Evolutionary conservation across 768 basidiomycete species (phyloP).

Genomic region (Pleurotus giganteus): DNA sequence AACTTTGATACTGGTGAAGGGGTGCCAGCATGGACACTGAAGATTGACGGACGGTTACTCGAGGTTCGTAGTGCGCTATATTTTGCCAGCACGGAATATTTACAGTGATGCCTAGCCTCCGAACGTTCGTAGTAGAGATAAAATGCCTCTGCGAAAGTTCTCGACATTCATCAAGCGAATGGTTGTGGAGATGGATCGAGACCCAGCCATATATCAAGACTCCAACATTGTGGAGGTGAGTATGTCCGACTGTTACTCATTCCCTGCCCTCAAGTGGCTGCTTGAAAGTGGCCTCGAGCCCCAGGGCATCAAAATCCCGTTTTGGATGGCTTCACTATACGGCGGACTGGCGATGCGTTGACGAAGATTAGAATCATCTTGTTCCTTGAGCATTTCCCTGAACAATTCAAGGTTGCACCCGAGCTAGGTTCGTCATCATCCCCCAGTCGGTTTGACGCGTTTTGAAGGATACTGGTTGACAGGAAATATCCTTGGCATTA

Average conservation of each 20-base stretch:
- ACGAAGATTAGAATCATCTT: conserved; percentile 83
- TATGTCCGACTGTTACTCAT: not conserved
- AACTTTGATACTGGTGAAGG: conserved; percentile 83
- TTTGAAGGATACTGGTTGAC: conserved; percentile 5
- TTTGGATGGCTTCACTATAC: conserved; percentile 85
- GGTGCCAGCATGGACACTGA: conserved; percentile 86
- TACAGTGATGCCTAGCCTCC: conserved; percentile 37
- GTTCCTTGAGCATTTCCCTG: conserved; percentile 83
- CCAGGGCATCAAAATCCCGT: conserved; percentile 54
- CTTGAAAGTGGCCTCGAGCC: conserved; percentile 59
- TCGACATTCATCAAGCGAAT: conserved; percentile 82
- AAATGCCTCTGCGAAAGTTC: conserved; percentile 68
- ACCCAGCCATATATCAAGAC: conserved; percentile 76
- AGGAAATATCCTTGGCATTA: conserved; percentile 72
- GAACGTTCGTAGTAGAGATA: conserved; percentile 64
- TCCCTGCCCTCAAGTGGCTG: not conserved
- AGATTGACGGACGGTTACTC: conserved; percentile 83
- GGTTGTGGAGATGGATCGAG: conserved; percentile 85
- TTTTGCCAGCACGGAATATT: conserved; percentile 1
- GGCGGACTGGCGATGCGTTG: conserved; percentile 74
- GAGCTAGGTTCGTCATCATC: conserved; percentile 73
- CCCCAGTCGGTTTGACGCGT: not conserved
- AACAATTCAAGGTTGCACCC: conserved; percentile 76
- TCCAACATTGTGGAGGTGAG: conserved; percentile 88
- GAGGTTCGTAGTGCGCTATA: conserved; percentile 48